Conservation (phyloP, 2,329 filamentous ascomycete species). For the Nemania sp. region DNA sequence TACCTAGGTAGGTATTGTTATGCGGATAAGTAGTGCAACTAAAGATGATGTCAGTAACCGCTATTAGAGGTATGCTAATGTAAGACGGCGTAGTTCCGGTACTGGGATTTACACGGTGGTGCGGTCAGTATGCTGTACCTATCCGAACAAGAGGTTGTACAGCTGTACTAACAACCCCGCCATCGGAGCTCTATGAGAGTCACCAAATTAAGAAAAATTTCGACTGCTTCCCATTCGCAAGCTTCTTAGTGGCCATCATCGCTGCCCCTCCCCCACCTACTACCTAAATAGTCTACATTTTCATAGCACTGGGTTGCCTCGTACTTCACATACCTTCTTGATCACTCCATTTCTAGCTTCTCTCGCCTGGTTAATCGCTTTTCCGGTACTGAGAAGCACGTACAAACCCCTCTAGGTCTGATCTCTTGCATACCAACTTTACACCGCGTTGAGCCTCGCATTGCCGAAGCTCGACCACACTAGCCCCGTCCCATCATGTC, state of each 20-base stretch:
- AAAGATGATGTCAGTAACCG: neutral
- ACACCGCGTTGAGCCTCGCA: constrained; percentile 10
- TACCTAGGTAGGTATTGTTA: neutral
- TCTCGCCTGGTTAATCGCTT: constrained; percentile 33
- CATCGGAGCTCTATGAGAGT: constrained; percentile 40
- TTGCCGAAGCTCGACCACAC: constrained; percentile 16
- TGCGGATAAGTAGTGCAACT: no score
- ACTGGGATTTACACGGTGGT: neutral
- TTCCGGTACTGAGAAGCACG: constrained; percentile 4
- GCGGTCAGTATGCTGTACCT: no score
- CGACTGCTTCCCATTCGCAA: constrained; percentile 14
- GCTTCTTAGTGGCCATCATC: constrained; percentile 5
- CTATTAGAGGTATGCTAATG: no score
- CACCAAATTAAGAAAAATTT: constrained; percentile 30
- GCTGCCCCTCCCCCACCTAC: constrained; percentile 36
- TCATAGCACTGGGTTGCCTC: constrained; percentile 2
- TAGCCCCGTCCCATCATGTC: constrained; percentile 42
- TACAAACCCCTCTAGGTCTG: neutral
- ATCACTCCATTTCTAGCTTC: constrained; percentile 12
- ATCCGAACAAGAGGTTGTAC: no score
- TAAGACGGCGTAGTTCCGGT: no score
- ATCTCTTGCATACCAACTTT: constrained; percentile 2
- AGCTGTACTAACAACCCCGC: constrained; percentile 40
- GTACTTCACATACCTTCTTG: constrained; percentile 8
- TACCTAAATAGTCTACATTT: neutral